Evolutionary conservation across 2,329 filamentous ascomycete species (phyloP), one percentile per base, ranked within the genome.

Genomic region (Zarea fungicola): DNA sequence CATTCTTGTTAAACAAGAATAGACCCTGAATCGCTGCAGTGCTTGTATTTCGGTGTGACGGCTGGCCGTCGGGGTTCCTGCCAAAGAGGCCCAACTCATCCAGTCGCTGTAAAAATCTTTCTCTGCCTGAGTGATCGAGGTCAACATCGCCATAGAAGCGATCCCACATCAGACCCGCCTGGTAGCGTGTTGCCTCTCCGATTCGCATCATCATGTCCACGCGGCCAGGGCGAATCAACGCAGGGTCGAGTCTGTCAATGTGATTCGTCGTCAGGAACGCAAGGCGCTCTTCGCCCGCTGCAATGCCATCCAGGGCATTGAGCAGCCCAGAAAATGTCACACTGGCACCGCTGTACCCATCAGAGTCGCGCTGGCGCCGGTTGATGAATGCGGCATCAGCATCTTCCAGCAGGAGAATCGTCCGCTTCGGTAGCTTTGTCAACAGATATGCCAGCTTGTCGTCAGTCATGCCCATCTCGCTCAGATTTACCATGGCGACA

Each of bases 191-290:
- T 26, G 92, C 90, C 66, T 96, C 87, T 31, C 91, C 92, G 42
- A 99, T 85, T 48, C 89, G 81, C 4, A 95, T 80, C 56, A 89
- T 93, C 85, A 97, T 87, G 66, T 99, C 93, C 1, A 99, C 90
- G 42, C 93, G 80, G 1, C 93, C 93, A 0, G 93, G 93, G 21
- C 93, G 79, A 41, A 97, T 89, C 35, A 99, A 70, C 4, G 93
- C 93, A 52, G 89, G 85, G 60, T 96, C 90, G 2, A 97, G 77
- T 34, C 89, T 80, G 56, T 96, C 90, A 31, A 96, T 83, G 61
- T 96, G 89, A 61, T 99, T 99, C 18, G 92, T 95, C 2, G 93
- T 99, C 54, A 95, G 75, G 66, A 99, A 96, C 1, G 95, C 83
- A 54, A 99, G 87, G 46, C 93, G 81, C 71, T 97, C 92, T 64